Evolutionary conservation across 2,329 filamentous ascomycete species (phyloP).

Genomic region (Coniella lustricola): DNA sequence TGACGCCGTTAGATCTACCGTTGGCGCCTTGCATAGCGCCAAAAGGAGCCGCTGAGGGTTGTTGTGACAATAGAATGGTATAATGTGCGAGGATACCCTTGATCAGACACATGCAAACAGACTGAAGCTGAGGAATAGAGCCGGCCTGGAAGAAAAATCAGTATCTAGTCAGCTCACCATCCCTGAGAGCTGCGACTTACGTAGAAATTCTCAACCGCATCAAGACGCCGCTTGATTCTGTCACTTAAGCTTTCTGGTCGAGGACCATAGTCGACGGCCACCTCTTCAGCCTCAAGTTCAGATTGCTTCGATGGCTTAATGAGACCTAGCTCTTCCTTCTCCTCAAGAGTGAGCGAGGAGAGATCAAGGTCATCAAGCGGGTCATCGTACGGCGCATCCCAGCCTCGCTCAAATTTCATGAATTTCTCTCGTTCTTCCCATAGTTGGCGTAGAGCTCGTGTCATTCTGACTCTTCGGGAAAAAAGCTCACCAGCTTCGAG

Average conservation of each 20-base stretch:
- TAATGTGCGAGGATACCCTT: conserved; percentile 85
- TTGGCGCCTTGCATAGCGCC: conserved; percentile 7
- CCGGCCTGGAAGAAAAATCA: conserved; percentile 48
- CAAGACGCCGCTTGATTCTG: conserved; percentile 57
- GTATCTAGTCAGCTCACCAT: conserved; percentile 4
- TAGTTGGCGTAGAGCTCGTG: conserved; percentile 80
- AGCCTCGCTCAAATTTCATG: conserved; percentile 86
- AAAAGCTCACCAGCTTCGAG: conserved; percentile 92
- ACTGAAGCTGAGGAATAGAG: conserved; percentile 80
- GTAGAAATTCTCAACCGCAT: conserved; percentile 77
- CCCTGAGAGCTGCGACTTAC: conserved; percentile 43
- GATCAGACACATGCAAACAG: conserved; percentile 83
- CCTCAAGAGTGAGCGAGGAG: conserved; percentile 30
- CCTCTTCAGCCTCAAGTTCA: conserved; percentile 30
- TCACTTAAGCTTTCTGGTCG: conserved; percentile 38
- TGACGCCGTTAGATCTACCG: conserved; percentile 17
- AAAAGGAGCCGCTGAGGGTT: conserved; percentile 27
- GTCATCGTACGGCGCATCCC: conserved; percentile 52
- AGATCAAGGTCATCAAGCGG: conserved; percentile 33
- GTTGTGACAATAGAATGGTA: conserved; percentile 68
- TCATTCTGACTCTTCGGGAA: conserved; percentile 82
- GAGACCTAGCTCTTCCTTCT: conserved; percentile 42
- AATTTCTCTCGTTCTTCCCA: conserved; percentile 93
- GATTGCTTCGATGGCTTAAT: conserved; percentile 33
- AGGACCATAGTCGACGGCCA: conserved; percentile 44